Evolutionary conservation across 305 asterid genomes (phyloP).

Genomic region (Striga hermonthica): DNA sequence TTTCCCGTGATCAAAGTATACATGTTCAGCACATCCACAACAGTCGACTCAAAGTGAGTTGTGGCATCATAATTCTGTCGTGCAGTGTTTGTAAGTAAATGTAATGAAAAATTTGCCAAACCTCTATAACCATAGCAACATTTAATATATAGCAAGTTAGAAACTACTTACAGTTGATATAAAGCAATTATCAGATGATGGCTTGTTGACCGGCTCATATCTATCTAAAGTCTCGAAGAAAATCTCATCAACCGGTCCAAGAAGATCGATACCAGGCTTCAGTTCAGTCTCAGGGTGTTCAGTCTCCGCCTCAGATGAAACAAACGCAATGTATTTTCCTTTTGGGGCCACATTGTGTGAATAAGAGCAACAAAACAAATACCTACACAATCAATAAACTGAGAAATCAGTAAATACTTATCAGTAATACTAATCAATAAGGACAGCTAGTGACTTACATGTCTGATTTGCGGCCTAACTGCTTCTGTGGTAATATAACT

Average conservation of each 20-base stretch:
- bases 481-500: no score
- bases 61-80: slow-evolving; percentile 95
- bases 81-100: slow-evolving; percentile 26
- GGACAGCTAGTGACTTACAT: no score
- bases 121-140: slow-evolving; percentile 22
- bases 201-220: slow-evolving; percentile 70
- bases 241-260: slow-evolving; percentile 92
- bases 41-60: slow-evolving; percentile 96
- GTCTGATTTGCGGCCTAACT: no score
- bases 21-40: slow-evolving; percentile 85
- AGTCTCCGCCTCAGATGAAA: slow-evolving; percentile 92
- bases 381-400: slow-evolving; percentile 73
- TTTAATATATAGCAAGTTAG: neutral
- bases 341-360: slow-evolving; percentile 97
- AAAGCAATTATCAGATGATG: slow-evolving; percentile 81
- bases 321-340: slow-evolving; percentile 92
- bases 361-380: slow-evolving; percentile 90
- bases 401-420: no score
- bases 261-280: slow-evolving; percentile 86
- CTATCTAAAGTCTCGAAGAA: slow-evolving; percentile 84
- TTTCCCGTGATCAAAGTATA: slow-evolving; percentile 89
- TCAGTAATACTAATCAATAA: no score
- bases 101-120: no score
- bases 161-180: slow-evolving; percentile 65
- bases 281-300: slow-evolving; percentile 82